Evolutionary conservation across 257 asterid species (phyloP), one percentile per base, ranked within the genome.

Genomic region (Plantago elongata): DNA sequence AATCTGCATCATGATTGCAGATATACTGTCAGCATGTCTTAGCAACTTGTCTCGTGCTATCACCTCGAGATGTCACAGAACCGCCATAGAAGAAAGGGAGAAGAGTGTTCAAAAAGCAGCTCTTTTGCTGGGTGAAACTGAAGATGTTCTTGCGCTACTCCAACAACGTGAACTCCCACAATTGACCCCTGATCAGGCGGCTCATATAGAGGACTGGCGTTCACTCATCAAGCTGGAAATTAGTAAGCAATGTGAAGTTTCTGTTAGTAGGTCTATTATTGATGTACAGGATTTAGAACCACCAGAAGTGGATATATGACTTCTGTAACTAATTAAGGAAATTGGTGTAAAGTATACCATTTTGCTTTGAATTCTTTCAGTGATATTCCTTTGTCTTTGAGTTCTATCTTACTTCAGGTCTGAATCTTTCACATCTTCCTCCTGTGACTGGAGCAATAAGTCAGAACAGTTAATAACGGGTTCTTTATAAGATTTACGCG

Each of bases 41-140:
- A 55, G 45, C 17, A 65, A 65, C 44, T 29, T 65, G 29, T 13
- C 68, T 18, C 44, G 45, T 0, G 38, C 61, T 27, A 62, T 69
- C 47, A 46, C 50, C 18, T 61, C 13, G 22, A 63, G 54, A 34
- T 69, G 68, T 37, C 56, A 55, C 13, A 59, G 42, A 13, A 62
- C 47, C 47, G 55, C 57, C 57, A 69, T 69, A 30, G 68, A 69
- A 27, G 43, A 61, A 54, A 45, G 73, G 44, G 68, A 55, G 59
- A 45, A 49, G 10, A 54, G 63, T 37, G 63, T 69, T 7, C 57
- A 16, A 34, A 16, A 54, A 43, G 63, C 73, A 30, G 67, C 63
- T 11, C 47, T 61, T 50, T 57, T 61, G 9, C 54, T 69, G 11
- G 68, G 63, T 45, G 63, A 61, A 69, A 69, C 68, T 45, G 73